Evolutionary conservation across 805 yeast genomes (phyloP).

Genomic region (Saccharomyces eubayanus): DNA sequence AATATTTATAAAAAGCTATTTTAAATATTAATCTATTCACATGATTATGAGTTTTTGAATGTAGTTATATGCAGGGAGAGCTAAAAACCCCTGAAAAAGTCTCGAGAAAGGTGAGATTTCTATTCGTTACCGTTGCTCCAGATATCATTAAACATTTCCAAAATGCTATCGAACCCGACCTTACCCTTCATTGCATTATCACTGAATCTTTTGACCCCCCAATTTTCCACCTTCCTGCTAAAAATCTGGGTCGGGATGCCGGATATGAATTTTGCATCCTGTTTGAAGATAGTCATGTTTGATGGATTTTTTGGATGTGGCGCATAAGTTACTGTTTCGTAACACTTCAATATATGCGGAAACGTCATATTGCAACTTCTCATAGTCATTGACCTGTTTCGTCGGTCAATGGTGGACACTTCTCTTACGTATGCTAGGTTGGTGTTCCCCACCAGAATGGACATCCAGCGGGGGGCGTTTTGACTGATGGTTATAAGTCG

Average conservation of each 20-base stretch:
- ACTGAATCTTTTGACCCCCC: constrained; percentile 82
- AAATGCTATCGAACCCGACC: constrained; percentile 74
- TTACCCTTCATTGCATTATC: constrained; percentile 83
- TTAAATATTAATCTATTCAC: neutral
- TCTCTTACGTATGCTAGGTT: constrained; percentile 79
- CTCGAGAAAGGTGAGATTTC: neutral
- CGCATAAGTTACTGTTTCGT: constrained; percentile 71
- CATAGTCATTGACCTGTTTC: constrained; percentile 56
- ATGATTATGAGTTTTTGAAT: neutral
- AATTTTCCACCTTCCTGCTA: constrained; percentile 80
- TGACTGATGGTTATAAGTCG: constrained; percentile 84
- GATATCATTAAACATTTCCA: constrained; percentile 35
- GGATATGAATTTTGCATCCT: constrained; percentile 84
- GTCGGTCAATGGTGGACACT: constrained; percentile 73
- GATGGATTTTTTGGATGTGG: constrained; percentile 54
- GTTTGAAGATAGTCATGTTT: constrained; percentile 55
- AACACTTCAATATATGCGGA: constrained; percentile 65
- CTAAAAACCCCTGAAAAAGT: neutral
- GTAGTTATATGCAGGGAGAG: neutral
- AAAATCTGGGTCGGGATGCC: constrained; percentile 60
- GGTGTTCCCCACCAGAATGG: constrained; percentile 61
- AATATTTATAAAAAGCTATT: neutral
- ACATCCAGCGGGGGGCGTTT: constrained; percentile 75
- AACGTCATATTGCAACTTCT: constrained; percentile 80
- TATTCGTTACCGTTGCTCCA: neutral